Percentiles rank a stretch among this genome's conserved stretches.
phyloP scores from a whole-genome alignment of 1,284 basidiomycete genomes.

The Ceratobasidium sp. region DNA sequence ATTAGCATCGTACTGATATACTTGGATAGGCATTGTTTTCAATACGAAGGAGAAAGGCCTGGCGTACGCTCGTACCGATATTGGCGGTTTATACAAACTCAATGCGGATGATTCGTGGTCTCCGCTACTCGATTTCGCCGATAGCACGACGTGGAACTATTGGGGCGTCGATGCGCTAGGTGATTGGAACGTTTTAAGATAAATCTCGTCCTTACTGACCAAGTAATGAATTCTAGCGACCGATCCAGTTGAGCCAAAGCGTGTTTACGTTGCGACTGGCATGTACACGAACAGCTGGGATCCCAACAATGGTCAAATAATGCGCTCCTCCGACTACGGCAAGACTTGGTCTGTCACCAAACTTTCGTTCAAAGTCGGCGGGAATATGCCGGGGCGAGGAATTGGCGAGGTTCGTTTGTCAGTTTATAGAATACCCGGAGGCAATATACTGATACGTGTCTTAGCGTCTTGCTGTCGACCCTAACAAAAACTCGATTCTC shows the following conservation, averaged over 20 bases:
- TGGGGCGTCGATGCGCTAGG: conserved; percentile 70
- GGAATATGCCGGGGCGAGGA: conserved; percentile 78
- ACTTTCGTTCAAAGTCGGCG: conserved; percentile 70
- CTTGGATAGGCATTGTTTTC: conserved; percentile 66
- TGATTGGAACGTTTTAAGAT: conserved; percentile 66
- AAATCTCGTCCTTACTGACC: conserved; percentile 51
- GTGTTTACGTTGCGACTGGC: conserved; percentile 60
- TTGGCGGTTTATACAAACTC: conserved; percentile 69
- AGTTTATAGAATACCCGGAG: not conserved
- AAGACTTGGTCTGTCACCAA: conserved; percentile 66
- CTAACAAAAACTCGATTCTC: conserved; percentile 70
- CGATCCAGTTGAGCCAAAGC: conserved; percentile 40
- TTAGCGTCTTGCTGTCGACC: conserved; percentile 73
- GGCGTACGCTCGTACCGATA: conserved; percentile 54
- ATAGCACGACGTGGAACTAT: conserved; percentile 64
- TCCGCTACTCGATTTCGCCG: conserved; percentile 66
- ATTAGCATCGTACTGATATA: not conserved
- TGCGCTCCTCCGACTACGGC: conserved; percentile 71
- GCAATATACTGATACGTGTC: not conserved
- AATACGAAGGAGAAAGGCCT: conserved; percentile 69
- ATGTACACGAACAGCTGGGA: conserved; percentile 78
- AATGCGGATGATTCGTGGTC: conserved; percentile 65
- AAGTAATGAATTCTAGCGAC: not conserved
- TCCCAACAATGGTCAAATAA: conserved; percentile 73
- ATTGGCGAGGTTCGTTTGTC: conserved; percentile 57